phyloP scores from a whole-genome alignment of 75 land plant species.

The Pseudotsuga menziesii region DNA sequence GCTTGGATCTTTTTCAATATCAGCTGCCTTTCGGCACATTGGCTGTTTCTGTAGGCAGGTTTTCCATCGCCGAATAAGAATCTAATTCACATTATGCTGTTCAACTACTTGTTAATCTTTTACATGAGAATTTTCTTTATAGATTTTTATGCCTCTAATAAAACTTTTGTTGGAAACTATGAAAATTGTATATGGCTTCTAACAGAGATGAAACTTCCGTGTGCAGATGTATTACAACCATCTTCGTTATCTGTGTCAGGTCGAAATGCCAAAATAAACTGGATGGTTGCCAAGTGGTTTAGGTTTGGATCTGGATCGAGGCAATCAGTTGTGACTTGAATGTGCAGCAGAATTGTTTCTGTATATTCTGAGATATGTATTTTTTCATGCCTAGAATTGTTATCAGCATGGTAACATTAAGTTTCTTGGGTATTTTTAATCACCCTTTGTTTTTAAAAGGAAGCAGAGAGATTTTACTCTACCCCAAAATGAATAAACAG shows the following conservation, averaged over 20 bases:
- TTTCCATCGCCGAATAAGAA: background rate
- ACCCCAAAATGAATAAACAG: background rate
- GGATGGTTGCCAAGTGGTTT: conserved; percentile 10
- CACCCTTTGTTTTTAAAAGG: background rate
- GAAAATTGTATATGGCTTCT: background rate
- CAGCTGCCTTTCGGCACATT: background rate
- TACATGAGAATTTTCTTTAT: no score
- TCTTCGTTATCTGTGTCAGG: background rate
- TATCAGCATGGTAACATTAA: background rate
- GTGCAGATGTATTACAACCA: background rate
- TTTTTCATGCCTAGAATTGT: background rate
- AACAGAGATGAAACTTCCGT: background rate
- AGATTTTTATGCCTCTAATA: background rate
- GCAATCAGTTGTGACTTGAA: conserved; percentile 3
- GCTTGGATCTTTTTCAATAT: background rate
- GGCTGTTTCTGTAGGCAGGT: background rate
- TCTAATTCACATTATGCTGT: background rate
- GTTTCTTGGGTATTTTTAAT: background rate
- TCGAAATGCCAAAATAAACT: background rate
- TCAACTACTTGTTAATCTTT: background rate
- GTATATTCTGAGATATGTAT: background rate
- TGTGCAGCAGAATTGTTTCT: background rate
- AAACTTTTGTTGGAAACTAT: background rate
- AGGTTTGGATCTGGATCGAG: conserved; percentile 6
- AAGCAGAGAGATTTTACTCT: background rate